Evolutionary conservation across 345 rosid species (phyloP).

Genomic region (Sonneratia caseolaris): DNA sequence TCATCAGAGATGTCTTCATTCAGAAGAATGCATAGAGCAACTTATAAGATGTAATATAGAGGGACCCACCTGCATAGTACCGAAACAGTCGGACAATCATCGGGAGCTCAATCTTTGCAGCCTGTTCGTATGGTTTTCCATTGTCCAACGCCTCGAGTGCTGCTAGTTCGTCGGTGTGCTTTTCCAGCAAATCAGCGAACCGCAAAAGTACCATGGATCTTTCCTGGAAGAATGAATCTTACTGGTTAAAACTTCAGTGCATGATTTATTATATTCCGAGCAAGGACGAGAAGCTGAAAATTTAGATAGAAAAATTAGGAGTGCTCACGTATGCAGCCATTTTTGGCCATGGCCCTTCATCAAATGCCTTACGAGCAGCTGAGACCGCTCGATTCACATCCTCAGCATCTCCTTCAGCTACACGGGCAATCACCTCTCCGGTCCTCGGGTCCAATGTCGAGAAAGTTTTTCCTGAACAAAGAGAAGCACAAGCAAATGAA

Average conservation of each 20-base stretch:
- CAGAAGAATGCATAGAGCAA: neutral
- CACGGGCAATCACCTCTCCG: conserved; percentile 36
- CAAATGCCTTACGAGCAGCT: conserved; percentile 49
- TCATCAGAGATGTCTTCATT: neutral
- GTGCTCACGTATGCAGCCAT: conserved; percentile 34
- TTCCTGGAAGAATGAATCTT: conserved; percentile 39
- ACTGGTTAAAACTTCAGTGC: neutral
- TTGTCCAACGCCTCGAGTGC: conserved; percentile 87
- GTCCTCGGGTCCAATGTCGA: conserved; percentile 41
- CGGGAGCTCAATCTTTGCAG: conserved; percentile 62
- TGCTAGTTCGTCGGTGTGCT: conserved; percentile 75
- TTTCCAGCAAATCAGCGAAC: conserved; percentile 77
- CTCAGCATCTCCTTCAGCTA: conserved; percentile 49
- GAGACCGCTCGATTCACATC: conserved; percentile 42
- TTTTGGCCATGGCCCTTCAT: conserved; percentile 52
- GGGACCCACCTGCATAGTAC: conserved; percentile 65
- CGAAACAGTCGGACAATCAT: conserved; percentile 56
- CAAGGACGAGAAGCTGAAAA: neutral
- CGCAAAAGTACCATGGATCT: conserved; percentile 54
- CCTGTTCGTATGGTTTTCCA: conserved; percentile 76
- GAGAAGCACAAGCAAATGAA: neutral
- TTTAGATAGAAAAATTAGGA: neutral
- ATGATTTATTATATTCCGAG: too few species aligned
- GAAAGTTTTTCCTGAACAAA: conserved; percentile 34
- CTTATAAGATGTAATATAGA: neutral